Percentiles rank a stretch among this genome's conserved stretches.
Conservation (phyloP, 129 eudicot genomes). For the Helichrysum umbraculigerum region DNA sequence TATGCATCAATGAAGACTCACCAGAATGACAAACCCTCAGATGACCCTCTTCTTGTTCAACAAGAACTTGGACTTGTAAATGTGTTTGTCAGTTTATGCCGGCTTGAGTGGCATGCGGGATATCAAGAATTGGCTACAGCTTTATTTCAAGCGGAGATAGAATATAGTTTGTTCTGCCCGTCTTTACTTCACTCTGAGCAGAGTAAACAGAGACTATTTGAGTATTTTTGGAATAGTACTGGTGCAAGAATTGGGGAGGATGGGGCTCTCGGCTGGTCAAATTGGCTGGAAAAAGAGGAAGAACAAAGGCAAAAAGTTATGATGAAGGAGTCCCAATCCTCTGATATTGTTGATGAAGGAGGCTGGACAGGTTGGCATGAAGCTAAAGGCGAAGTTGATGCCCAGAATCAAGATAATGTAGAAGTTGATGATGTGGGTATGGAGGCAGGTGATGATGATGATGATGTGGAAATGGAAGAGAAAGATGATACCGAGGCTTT, state of each 20-base stretch:
- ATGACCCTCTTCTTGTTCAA: conserved; percentile 46
- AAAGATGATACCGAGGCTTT: conserved; percentile 75
- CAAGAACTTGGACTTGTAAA: conserved; percentile 84
- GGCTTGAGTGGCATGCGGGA: conserved; percentile 97
- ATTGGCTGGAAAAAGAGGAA: conserved; percentile 94
- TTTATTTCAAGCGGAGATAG: conserved; percentile 87
- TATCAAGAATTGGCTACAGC: conserved; percentile 94
- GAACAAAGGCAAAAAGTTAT: conserved; percentile 64
- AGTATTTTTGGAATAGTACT: conserved; percentile 88
- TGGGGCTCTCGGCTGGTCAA: conserved; percentile 95
- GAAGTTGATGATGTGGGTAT: conserved; percentile 35
- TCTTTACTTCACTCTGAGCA: conserved; percentile 77
- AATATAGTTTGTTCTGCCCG: conserved; percentile 79
- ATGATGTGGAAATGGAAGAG: conserved; percentile 44
- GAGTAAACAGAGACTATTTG: conserved; percentile 81
- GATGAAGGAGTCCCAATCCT: conserved; percentile 46
- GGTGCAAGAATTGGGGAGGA: conserved; percentile 97
- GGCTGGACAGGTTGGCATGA: conserved; percentile 98
- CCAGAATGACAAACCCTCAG: conserved; percentile 37
- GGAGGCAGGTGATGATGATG: conserved; percentile 51
- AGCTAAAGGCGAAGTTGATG: conserved; percentile 42
- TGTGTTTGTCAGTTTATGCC: conserved; percentile 67
- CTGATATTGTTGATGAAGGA: conserved; percentile 59
- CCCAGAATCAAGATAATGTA: conserved; percentile 23
- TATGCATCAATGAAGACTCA: conserved; percentile 49